Evolutionary conservation across 2,329 filamentous ascomycete genomes (phyloP), one percentile per base, ranked within the genome.

Genomic region (Diaporthe sp.): DNA sequence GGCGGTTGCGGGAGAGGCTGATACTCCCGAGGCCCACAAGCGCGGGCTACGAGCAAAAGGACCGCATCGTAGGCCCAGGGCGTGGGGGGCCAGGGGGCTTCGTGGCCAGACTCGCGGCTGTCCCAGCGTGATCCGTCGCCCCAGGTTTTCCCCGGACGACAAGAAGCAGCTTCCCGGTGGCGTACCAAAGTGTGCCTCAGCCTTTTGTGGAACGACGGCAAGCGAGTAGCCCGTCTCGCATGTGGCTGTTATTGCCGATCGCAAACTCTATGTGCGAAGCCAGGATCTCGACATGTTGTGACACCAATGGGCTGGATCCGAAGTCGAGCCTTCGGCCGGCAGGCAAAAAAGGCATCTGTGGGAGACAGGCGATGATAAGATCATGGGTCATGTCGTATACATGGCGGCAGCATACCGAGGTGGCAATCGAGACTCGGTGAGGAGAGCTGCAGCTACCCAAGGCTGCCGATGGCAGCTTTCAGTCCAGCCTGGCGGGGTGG

Each of bases 391-490:
- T 35, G 42, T 42, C 44, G 37, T 53, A 63, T 37, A 71, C 55
- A 71, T 58, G 44, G 47, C 44, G 55, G 55, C 55, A 70, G 53
- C 39, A 71, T 47, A 51, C 30, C 55, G 69, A 50, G 42, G 56
- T 61, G 69, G 56, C 53, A 71, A 42, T 53, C n/a, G 56, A 71
- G 69, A 71, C 69, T 71, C 58, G 56, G 44, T 61, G 56, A 71
- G n/a, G 56, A 61, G 65, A 42, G 71, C 71, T 75, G 65, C 58
- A 68, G 69, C 71, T 70, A 53, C 56, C 70, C 65, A 70, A 66
- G 32, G 37, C 35, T 58, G 65, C 50, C 37, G 37, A 39, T 25
- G 50, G 51, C 51, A 69, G n/a, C 19, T 44, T 32, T 35, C 65
- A 35, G 13, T 51, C 32, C 32, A 53, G 32, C 32, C 63, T 47